These are phyloP conservation scores for Daedaleopsis sinensis DNA, from an alignment of 768 basidiomycete species.

Conservation along the genomic window DNA sequence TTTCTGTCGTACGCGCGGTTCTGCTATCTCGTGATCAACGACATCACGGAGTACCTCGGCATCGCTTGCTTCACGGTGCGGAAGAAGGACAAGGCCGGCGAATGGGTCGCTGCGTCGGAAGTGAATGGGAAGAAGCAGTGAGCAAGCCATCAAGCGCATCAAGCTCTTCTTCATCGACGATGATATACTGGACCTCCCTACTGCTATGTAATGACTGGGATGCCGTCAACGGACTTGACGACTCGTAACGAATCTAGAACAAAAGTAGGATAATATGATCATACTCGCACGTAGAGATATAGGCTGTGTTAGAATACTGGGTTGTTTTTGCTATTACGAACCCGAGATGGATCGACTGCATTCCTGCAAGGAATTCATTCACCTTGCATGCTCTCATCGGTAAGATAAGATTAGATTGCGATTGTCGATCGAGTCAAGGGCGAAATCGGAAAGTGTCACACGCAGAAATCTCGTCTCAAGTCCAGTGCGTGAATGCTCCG, in stretches of 20 bases:
- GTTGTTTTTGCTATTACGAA: not conserved
- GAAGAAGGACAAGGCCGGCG: slow-evolving; percentile 74
- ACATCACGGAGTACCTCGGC: slow-evolving; percentile 90
- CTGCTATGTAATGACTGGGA: not conserved
- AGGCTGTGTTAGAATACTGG: not conserved
- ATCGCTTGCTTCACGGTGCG: slow-evolving; percentile 94
- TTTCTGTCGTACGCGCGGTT: slow-evolving; percentile 75
- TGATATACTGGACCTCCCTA: not conserved
- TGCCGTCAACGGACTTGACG: not conserved
- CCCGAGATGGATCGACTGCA: not conserved
- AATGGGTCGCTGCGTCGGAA: slow-evolving; percentile 49
- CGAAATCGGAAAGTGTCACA: slow-evolving; percentile 7
- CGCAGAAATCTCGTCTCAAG: slow-evolving; percentile 14
- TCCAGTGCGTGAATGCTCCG: slow-evolving; percentile 17
- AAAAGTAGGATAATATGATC: not conserved
- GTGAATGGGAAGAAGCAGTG: slow-evolving; percentile 20
- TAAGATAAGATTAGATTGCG: slow-evolving; percentile 17
- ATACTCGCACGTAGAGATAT: not conserved
- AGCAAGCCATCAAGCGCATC: not conserved
- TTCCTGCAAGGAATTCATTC: too few species aligned
- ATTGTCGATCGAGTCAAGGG: slow-evolving; percentile 18
- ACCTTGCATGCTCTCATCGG: not conserved
- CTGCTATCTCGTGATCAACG: slow-evolving; percentile 77
- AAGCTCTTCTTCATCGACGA: not conserved
- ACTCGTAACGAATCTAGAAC: not conserved